Percentiles rank a stretch among this genome's conserved stretches.
phyloP scores from a whole-genome alignment of 2,329 filamentous ascomycete genomes.

The Cladophialophora chaetospira region DNA sequence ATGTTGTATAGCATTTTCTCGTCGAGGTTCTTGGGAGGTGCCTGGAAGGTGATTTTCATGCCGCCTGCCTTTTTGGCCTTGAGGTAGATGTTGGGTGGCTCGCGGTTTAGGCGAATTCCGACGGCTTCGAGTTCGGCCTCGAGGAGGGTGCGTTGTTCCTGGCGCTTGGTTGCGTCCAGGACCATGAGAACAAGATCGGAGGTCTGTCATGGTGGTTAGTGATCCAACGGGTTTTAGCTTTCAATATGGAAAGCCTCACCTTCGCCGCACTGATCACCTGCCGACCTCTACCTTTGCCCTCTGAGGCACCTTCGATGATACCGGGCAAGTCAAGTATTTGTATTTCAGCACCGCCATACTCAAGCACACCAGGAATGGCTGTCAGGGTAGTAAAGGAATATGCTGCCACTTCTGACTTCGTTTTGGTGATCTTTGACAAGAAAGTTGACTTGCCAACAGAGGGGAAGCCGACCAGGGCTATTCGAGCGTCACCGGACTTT shows the following conservation, averaged over 20 bases:
- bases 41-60: slow-evolving; percentile 97
- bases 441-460: slow-evolving; percentile 99
- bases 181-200: slow-evolving; percentile 92
- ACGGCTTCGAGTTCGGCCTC: slow-evolving; percentile 94
- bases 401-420: slow-evolving; percentile 90
- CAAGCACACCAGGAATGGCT: slow-evolving; percentile 93
- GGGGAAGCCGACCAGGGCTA: slow-evolving; percentile 96
- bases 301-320: slow-evolving; percentile 95
- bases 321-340: slow-evolving; percentile 96
- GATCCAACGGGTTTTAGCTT: too few species aligned
- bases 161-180: slow-evolving; percentile 92
- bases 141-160: slow-evolving; percentile 84
- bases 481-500: slow-evolving; percentile 94
- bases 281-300: slow-evolving; percentile 91
- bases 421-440: slow-evolving; percentile 98
- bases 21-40: slow-evolving; percentile 85
- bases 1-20: slow-evolving; percentile 99
- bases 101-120: slow-evolving; percentile 87
- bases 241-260: slow-evolving; percentile 39
- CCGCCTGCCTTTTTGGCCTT: slow-evolving; percentile 95
- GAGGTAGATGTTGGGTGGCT: slow-evolving; percentile 96
- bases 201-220: too few species aligned
- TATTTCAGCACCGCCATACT: slow-evolving; percentile 97
- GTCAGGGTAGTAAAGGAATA: slow-evolving; percentile 98
- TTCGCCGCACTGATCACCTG: slow-evolving; percentile 98